Evolutionary conservation across 2,329 filamentous ascomycete species (phyloP).

Genomic region (Sclerotinia sclerotiorum): DNA sequence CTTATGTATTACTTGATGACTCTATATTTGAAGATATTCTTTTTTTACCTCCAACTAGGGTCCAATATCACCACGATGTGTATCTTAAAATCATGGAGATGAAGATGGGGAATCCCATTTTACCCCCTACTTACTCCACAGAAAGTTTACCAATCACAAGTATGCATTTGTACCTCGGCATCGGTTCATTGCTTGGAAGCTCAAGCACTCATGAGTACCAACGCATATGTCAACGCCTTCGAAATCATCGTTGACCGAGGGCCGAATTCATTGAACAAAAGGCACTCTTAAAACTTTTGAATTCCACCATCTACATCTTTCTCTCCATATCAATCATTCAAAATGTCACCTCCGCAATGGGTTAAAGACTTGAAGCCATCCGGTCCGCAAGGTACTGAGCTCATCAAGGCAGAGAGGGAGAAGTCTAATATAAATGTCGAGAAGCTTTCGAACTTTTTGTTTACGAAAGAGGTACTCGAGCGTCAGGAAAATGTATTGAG

Average conservation of each 20-base stretch:
- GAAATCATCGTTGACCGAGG: constrained; percentile 26
- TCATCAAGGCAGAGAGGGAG: constrained; percentile 67
- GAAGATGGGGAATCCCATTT: constrained; percentile 10
- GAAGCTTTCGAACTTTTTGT: constrained; percentile 66
- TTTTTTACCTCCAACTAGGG: neutral
- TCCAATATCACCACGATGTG: neutral
- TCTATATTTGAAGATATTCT: constrained; percentile 4
- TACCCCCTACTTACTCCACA: constrained; percentile 9
- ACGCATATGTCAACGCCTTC: constrained; percentile 2
- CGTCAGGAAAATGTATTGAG: constrained; percentile 60
- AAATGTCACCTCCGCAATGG: constrained; percentile 50
- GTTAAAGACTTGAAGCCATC: constrained; percentile 66
- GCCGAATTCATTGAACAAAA: constrained; percentile 23
- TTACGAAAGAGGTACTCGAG: constrained; percentile 63
- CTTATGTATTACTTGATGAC: neutral
- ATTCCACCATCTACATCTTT: neutral
- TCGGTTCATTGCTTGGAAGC: neutral
- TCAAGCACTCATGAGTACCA: neutral
- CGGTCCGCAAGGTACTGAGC: constrained; percentile 65
- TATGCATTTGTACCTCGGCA: constrained; percentile 14
- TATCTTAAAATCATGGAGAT: neutral
- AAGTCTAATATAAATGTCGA: constrained; percentile 67
- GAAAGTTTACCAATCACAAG: neutral
- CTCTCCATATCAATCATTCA: constrained; percentile 22
- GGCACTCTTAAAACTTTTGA: neutral